These are phyloP conservation scores for Phytopythium delawarense DNA, from an alignment of 352 stramenopile species.

Conservation along the genomic window DNA sequence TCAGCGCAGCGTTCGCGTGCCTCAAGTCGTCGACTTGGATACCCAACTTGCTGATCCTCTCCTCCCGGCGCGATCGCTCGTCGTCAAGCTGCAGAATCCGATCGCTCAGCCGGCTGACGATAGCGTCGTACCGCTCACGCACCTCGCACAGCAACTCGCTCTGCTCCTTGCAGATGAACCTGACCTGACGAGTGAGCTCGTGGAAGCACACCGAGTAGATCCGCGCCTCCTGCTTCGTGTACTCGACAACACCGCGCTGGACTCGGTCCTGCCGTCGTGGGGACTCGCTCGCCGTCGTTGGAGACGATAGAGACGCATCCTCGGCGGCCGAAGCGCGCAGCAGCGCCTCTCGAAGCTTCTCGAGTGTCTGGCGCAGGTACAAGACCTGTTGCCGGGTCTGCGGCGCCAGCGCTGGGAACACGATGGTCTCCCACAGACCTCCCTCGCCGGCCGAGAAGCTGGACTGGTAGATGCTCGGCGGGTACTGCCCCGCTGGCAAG, in stretches of 20 bases:
- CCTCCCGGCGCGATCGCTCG: not conserved
- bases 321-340: not conserved
- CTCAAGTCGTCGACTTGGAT: not conserved
- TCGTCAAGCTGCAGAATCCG: slow-evolving; percentile 1
- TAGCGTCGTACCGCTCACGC: slow-evolving; percentile 40
- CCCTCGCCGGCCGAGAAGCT: slow-evolving; percentile 6
- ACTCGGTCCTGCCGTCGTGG: not conserved
- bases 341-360: slow-evolving; percentile 36
- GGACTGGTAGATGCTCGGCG: slow-evolving; percentile 56
- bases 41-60: not conserved
- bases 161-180: slow-evolving; percentile 75
- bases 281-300: too few species aligned
- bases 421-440: slow-evolving; percentile 63
- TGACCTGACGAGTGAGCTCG: slow-evolving; percentile 69
- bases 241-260: slow-evolving; percentile 23
- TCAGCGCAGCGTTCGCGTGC: slow-evolving; percentile 19
- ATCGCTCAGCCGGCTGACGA: not conserved
- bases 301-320: not conserved
- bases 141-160: slow-evolving; percentile 66
- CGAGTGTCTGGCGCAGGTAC: slow-evolving; percentile 55
- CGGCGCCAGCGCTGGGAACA: slow-evolving; percentile 65
- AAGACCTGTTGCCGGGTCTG: slow-evolving; percentile 70
- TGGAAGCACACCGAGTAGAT: slow-evolving; percentile 78
- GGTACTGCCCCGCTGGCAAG: slow-evolving; percentile 43
- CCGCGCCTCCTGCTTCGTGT: slow-evolving; percentile 46